Conservation (phyloP, 192 early-diverging fungal species). For the Podila horticola region DNA sequence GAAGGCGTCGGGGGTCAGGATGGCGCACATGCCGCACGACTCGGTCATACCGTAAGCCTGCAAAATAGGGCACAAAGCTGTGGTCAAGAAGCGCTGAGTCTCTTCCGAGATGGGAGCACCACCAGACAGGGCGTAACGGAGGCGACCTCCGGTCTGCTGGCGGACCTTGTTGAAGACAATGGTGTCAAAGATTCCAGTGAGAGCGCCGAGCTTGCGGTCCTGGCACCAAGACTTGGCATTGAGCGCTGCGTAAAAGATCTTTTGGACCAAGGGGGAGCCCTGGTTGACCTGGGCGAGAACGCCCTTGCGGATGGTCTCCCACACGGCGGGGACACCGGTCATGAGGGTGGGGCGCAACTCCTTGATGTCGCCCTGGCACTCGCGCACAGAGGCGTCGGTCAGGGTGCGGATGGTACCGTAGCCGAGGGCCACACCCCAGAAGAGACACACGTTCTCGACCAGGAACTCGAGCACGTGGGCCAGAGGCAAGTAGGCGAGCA, state of each 20-base stretch:
- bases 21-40: constrained; percentile 74
- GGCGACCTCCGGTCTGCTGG: constrained; percentile 82
- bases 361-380: constrained; percentile 75
- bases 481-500: constrained; percentile 84
- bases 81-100: constrained; percentile 84
- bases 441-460: constrained; percentile 74
- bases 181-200: constrained; percentile 72
- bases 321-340: constrained; percentile 85
- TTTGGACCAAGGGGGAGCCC: constrained; percentile 58
- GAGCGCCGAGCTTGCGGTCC: constrained; percentile 55
- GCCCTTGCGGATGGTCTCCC: constrained; percentile 89
- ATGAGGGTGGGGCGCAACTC: constrained; percentile 77
- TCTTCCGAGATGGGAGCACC: constrained; percentile 87
- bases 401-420: constrained; percentile 75
- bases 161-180: constrained; percentile 84
- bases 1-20: constrained; percentile 68
- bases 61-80: constrained; percentile 77
- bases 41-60: constrained; percentile 90
- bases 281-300: constrained; percentile 69
- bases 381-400: constrained; percentile 68
- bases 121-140: constrained; percentile 81
- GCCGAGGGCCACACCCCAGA: constrained; percentile 69
- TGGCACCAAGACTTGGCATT: constrained; percentile 73
- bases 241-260: constrained; percentile 77
- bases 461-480: constrained; percentile 90